Evolutionary conservation across 2,329 filamentous ascomycete species (phyloP), one percentile per base, ranked within the genome.

Genomic region (Botrytis paeoniae): DNA sequence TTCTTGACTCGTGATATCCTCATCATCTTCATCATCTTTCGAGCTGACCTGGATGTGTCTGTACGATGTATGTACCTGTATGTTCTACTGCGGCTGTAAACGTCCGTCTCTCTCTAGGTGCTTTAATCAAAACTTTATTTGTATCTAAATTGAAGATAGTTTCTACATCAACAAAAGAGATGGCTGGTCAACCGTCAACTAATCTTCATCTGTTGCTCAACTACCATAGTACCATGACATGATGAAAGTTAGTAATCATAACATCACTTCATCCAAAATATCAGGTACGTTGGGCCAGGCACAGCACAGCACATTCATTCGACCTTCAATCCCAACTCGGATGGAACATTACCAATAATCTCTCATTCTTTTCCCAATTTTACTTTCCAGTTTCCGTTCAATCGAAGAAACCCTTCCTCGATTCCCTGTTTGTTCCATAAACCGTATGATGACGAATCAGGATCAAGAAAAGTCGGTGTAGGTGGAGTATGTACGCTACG

Each of bases 371-470:
- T 35, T 59, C 57, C 9, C 29, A 22, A 59, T n/a, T 18, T 29
- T 18, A 57, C 51, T 32, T 57, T 54, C 48, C 48, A n/a, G 48
- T 54, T 18, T 29, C n/a, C 57, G 3, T 43, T 29, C 61, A 20
- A 43, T 32, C n/a, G 9, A 6, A 29, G 60, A 39, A 20, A 41
- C 8, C 18, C 14, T 64, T 22, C 29, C 39, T 16, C 59, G 16
- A 29, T 12, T 64, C 39, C 61, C 18, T 32, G 39, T 22, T 32
- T 29, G 45, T 54, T 39, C 51, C 32, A 54, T 39, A 9, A 66
- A 29, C 35, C 64, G 64, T 66, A 51, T 54, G 45, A 66, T 66
- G 64, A 66, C 64, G 64, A 66, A 66, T 66, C 45, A 54, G 64
- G 37, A 54, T 29, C 64, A 29, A 39, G 16, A 29, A 66, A 64